Conservation (phyloP, 352 stramenopile species). For the Phytophthora colocasiae region DNA sequence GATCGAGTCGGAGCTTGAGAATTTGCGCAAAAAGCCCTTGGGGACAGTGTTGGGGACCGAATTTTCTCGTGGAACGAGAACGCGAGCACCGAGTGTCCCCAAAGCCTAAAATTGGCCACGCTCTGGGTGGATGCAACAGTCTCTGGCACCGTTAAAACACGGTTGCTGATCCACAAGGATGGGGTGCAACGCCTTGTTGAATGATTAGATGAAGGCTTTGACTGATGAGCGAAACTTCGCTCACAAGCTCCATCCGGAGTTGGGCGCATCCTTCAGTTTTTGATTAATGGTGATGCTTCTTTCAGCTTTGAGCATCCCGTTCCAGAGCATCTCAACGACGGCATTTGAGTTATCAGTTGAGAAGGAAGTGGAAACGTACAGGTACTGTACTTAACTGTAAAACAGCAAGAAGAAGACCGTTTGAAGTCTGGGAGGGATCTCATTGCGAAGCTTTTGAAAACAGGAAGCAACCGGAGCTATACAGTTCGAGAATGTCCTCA, state of each 20-base stretch:
- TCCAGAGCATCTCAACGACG: constrained; percentile 1
- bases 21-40: constrained; percentile 11
- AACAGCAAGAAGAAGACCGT: neutral
- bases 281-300: constrained; percentile 1
- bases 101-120: constrained; percentile 4
- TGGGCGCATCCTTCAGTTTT: constrained; percentile 10
- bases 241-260: neutral
- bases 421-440: neutral
- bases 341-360: too few relatives aligned
- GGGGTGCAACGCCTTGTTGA: neutral
- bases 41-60: constrained; percentile 23
- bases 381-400: neutral
- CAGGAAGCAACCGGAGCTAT: constrained; percentile 10
- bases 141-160: constrained; percentile 14
- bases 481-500: constrained; percentile 24
- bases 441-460: neutral
- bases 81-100: constrained; percentile 6
- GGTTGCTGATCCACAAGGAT: constrained; percentile 1
- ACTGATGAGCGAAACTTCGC: neutral
- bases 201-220: constrained; percentile 6
- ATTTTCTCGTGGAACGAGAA: constrained; percentile 19
- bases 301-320: constrained; percentile 9
- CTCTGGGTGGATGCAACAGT: neutral
- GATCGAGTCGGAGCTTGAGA: constrained; percentile 5
- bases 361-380: neutral